Conservation (phyloP, 2,329 filamentous ascomycete genomes). For the Calonectria henricotiae region DNA sequence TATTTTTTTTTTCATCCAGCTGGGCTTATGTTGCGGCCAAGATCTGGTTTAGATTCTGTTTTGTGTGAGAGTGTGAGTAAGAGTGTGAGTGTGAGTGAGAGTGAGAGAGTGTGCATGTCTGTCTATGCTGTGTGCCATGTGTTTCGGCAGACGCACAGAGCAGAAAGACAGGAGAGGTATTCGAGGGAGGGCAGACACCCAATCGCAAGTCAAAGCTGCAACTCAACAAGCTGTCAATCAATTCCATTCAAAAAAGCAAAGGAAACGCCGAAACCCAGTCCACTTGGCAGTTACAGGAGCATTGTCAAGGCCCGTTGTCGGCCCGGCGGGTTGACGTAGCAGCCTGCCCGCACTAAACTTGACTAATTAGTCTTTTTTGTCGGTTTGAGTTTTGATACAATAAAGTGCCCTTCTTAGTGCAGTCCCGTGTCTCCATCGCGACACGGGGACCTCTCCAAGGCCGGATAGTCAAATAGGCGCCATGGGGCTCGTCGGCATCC, state of each 20-base stretch:
- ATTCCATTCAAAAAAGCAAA: constrained; percentile 25
- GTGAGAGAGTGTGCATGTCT: too few relatives aligned
- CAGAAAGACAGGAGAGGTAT: not conserved
- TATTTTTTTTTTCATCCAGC: too few relatives aligned
- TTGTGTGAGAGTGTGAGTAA: not conserved
- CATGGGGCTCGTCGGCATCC: not conserved
- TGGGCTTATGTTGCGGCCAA: not conserved
- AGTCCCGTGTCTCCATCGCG: constrained; percentile 10
- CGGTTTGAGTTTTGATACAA: constrained; percentile 19
- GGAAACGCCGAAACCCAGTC: constrained; percentile 22
- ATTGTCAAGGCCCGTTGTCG: constrained; percentile 15
- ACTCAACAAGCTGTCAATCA: constrained; percentile 19
- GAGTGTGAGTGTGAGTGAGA: too few relatives aligned
- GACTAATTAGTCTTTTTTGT: constrained; percentile 8
- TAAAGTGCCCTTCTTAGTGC: constrained; percentile 2
- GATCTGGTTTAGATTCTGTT: not conserved
- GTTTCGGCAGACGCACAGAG: not conserved
- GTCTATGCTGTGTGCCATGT: constrained; percentile 13
- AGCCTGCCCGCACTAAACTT: constrained; percentile 16
- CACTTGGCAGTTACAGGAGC: constrained; percentile 18
- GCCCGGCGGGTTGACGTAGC: constrained; percentile 20
- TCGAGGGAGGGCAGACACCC: constrained; percentile 6
- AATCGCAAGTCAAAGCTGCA: constrained; percentile 9
- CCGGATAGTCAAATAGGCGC: constrained; percentile 11
- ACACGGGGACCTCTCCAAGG: not conserved